Percentiles rank a stretch among this genome's conserved stretches.
Evolutionary conservation across 1,284 basidiomycete genomes (phyloP).

Genomic region (Mycocalia duriaeana): DNA sequence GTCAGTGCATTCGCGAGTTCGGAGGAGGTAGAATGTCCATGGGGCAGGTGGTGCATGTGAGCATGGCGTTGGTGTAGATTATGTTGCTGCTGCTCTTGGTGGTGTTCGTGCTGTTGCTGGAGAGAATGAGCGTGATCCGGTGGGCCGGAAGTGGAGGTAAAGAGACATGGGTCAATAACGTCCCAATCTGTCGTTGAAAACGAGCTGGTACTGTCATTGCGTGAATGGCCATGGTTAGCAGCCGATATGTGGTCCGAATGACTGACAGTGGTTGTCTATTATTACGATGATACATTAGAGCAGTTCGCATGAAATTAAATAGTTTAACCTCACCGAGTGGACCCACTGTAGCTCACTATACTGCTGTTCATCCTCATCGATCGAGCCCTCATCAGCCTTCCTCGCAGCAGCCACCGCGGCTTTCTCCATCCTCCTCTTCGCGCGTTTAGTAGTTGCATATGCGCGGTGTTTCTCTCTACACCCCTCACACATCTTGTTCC

Average conservation of each 20-base stretch:
- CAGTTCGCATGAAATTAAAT: too few species aligned
- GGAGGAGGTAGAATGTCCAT: conserved; percentile 19
- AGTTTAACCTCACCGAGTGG: too few species aligned
- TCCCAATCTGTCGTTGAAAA: conserved; percentile 10
- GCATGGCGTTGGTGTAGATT: too few species aligned
- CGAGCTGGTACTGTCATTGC: not conserved
- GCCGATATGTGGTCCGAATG: too few species aligned
- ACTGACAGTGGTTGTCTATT: too few species aligned
- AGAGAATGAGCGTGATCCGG: not conserved
- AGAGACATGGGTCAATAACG: conserved; percentile 30
- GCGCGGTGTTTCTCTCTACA: conserved; percentile 47
- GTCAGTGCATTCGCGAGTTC: conserved; percentile 39
- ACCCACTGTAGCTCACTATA: not conserved
- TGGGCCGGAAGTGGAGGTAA: conserved; percentile 11
- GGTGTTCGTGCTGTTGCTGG: conserved; percentile 2
- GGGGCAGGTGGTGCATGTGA: too few species aligned
- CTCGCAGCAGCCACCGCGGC: conserved; percentile 25
- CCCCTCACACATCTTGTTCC: conserved; percentile 48
- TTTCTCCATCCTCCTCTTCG: conserved; percentile 49
- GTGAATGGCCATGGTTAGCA: not conserved
- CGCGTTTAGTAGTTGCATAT: conserved; percentile 48
- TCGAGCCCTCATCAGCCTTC: not conserved
- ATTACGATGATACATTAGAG: too few species aligned
- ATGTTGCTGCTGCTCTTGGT: too few species aligned
- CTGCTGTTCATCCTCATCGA: not conserved